Evolutionary conservation across 805 yeast species (phyloP).

Genomic region (Cyberlindnera mycetangii): DNA sequence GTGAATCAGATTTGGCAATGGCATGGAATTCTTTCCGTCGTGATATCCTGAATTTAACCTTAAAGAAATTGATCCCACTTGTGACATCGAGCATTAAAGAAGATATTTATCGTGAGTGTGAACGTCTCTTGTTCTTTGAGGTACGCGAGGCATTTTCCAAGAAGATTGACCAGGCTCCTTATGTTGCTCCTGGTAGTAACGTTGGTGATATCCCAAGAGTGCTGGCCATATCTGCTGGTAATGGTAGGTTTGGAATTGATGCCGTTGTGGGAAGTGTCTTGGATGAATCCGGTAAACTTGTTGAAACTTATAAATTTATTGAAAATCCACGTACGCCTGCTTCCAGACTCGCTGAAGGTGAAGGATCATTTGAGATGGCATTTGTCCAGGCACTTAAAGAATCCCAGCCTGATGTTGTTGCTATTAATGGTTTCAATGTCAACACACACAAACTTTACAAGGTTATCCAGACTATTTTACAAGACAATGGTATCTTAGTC

Average conservation of each 20-base stretch:
- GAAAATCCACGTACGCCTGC: slow-evolving; percentile 56
- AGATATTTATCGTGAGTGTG: slow-evolving; percentile 72
- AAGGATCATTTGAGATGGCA: slow-evolving; percentile 60
- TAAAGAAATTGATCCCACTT: slow-evolving; percentile 62
- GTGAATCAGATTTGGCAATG: slow-evolving; percentile 68
- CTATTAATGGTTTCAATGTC: slow-evolving; percentile 83
- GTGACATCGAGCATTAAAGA: slow-evolving; percentile 79
- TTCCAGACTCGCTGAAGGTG: slow-evolving; percentile 42
- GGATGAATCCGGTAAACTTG: slow-evolving; percentile 76
- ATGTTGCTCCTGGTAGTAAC: slow-evolving; percentile 69
- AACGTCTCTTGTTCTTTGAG: slow-evolving; percentile 61
- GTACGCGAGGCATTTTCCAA: slow-evolving; percentile 67
- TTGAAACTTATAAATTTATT: slow-evolving; percentile 74
- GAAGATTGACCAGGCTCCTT: slow-evolving; percentile 91
- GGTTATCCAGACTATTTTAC: slow-evolving; percentile 49
- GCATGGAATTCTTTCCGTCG: slow-evolving; percentile 82
- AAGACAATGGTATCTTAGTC: slow-evolving; percentile 41
- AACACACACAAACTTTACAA: slow-evolving; percentile 60
- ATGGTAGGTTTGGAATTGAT: slow-evolving; percentile 75
- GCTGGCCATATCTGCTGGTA: slow-evolving; percentile 79
- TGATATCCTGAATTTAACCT: slow-evolving; percentile 60
- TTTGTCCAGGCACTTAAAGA: slow-evolving; percentile 58
- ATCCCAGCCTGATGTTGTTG: slow-evolving; percentile 85
- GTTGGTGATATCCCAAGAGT: slow-evolving; percentile 85
- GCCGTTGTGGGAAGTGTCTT: slow-evolving; percentile 82